phyloP scores from a whole-genome alignment of 345 rosid species.

The Gossypium bickii region DNA sequence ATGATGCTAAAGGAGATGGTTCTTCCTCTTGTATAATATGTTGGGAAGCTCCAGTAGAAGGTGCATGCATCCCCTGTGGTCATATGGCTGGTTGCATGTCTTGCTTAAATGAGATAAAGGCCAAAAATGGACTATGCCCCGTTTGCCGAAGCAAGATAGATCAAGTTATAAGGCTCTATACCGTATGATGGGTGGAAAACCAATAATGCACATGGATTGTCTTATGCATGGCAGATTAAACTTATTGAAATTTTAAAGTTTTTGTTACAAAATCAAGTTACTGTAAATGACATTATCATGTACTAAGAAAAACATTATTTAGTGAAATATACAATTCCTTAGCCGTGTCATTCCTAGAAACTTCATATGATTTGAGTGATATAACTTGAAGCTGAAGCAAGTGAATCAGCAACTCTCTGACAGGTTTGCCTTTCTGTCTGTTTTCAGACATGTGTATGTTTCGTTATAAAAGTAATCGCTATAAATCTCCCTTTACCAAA shows the following conservation, averaged over 20 bases:
- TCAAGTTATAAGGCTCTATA: conserved; percentile 39
- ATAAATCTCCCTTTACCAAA: neutral
- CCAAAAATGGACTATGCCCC: conserved; percentile 48
- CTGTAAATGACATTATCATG: conserved; percentile 3
- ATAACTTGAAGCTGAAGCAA: neutral
- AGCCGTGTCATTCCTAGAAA: neutral
- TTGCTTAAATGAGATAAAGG: conserved; percentile 43
- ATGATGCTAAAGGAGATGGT: conserved; percentile 22
- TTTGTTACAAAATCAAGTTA: neutral
- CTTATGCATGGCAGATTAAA: neutral
- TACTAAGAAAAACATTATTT: neutral
- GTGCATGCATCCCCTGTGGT: conserved; percentile 55
- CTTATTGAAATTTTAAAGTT: neutral
- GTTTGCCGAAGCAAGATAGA: conserved; percentile 43
- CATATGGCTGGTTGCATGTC: conserved; percentile 59
- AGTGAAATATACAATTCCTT: neutral
- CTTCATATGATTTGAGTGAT: neutral
- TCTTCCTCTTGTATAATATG: conserved; percentile 47
- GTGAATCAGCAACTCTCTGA: neutral
- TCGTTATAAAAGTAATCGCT: neutral
- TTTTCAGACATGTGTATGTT: neutral
- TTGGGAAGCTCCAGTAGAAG: conserved; percentile 49
- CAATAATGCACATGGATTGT: neutral
- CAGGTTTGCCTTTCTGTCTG: neutral
- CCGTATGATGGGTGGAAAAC: conserved; percentile 28